Base-by-base conservation (phyloP, 2,329 filamentous ascomycete species). In the Diaporthe helianthi region DNA sequence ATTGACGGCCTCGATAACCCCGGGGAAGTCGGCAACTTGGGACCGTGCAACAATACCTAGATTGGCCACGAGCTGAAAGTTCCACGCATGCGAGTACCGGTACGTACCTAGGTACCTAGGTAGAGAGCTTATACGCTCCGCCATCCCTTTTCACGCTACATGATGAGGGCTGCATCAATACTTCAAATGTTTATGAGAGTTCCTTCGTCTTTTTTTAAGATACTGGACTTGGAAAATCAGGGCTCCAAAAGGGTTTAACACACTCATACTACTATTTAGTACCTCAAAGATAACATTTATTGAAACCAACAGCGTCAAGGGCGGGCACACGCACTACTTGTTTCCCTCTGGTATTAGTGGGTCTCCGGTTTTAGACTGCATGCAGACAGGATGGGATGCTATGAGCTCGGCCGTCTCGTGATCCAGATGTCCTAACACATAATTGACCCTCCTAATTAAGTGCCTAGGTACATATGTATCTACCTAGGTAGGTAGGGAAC, bases 401-500 rank as follows among this genome's bases (percentile, higher is more conserved):
- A 58, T 8, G 8, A 1, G 2, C 33, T 24, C 52, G 24, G 3
- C 29, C 52, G 53, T 22, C n/a, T 67, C n/a, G 31, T 29, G n/a
- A 67, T 67, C n/a, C n/a, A n/a, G n/a, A n/a, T n/a, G n/a, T n/a
- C 24, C 29, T 58, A 31, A 67, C 47, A 10, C 58, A 41, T 36
- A 67, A n/a, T 4, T 52, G 52, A 41, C 65, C 65, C 65, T 67
- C 65, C 10, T 67, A n/a, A n/a, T n/a, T n/a, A n/a, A n/a, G n/a
- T n/a, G 65, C 13, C 65, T 49, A 4, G n/a, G n/a, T n/a, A n/a
- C n/a, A n/a, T n/a, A n/a, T n/a, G n/a, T n/a, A n/a, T n/a, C n/a
- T n/a, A n/a, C n/a, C n/a, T n/a, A n/a, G n/a, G n/a, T n/a, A n/a
- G n/a, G n/a, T n/a, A n/a, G 65, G 65, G 12, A 67, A 67, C 65